Evolutionary conservation across 202 grass and related monocot genomes (phyloP), one percentile per base, ranked within the genome.

Genomic region (Setaria viridis): DNA sequence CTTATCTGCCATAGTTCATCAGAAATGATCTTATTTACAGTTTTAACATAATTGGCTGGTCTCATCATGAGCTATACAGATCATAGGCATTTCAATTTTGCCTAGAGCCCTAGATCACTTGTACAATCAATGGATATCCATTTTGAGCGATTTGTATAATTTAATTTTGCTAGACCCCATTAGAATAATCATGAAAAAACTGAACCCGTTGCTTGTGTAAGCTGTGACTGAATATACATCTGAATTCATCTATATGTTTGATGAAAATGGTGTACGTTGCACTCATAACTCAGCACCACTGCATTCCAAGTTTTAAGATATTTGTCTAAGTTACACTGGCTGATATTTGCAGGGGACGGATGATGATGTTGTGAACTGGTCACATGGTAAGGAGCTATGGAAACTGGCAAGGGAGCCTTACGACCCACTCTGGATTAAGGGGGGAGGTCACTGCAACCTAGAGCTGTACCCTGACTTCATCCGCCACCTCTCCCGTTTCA

Each of bases 371-470:
- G 97, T 99, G 83, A 90, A 97, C 76, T 99, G 94, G 92, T 87
- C 90, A 39, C 97, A 99, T 63, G 97, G 97, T 48, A 91, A 93
- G 35, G 97, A 95, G 56, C 80, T 99, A 19, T 99, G 92, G 90
- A 99, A 97, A 77, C 71, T 95, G 70, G 89, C 97, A 47, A 90
- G 86, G 77, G 97, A 99, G 17, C 92, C 97, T 3, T 97, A 97
- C 9, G 97, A 99, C 43, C 97, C 97, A 57, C 87, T 99, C 45
- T 99, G 97, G 97, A 93, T 99, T 83, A 99, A 97, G 87, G 97
- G 97, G 55, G 94, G 97, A 0, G 94, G 94, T 30, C 97, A 97
- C 80, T 99, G 97, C 92, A 99, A 99, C 81, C 94, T 99, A 21
- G 97, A 99, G 84, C 82, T 97, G 73, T 99, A 99, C 70, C 94